These are phyloP conservation scores for Ustilago crameri DNA, from an alignment of 1,284 basidiomycete species.

Conservation along the genomic window DNA sequence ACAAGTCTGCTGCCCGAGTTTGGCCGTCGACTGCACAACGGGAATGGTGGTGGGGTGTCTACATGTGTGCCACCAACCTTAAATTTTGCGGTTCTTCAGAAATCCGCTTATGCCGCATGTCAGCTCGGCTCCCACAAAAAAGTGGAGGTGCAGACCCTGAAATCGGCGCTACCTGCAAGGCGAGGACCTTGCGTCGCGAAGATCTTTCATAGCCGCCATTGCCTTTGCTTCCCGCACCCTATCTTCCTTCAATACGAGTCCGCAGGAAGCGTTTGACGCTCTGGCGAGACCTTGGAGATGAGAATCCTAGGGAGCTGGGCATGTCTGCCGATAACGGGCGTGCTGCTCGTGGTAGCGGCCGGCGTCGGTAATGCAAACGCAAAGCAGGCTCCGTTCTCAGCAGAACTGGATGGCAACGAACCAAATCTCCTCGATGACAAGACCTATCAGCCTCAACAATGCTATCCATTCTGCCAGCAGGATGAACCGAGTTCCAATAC, in stretches of 20 bases:
- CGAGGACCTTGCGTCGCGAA: too few species aligned
- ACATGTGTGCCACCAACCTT: too few species aligned
- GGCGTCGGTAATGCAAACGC: not conserved
- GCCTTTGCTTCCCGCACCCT: too few species aligned
- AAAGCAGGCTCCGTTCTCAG: slow-evolving; percentile 18
- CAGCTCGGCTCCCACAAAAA: too few species aligned
- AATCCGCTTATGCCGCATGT: too few species aligned
- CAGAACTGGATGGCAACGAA: not conserved
- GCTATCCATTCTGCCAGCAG: slow-evolving; percentile 34
- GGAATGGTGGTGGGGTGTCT: not conserved
- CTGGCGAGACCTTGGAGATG: too few species aligned
- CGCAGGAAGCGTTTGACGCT: too few species aligned
- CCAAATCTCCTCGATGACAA: not conserved
- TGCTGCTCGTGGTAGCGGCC: not conserved
- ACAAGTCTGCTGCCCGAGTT: not conserved
- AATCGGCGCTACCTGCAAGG: too few species aligned
- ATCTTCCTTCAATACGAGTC: too few species aligned
- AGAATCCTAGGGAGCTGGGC: not conserved
- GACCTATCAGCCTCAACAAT: not conserved
- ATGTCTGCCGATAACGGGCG: not conserved
- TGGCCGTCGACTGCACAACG: not conserved
- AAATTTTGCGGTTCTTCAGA: too few species aligned
- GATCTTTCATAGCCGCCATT: too few species aligned
- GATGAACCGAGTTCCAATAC: not conserved
- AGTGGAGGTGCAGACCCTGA: too few species aligned